A percentile compares a stretch with the other conserved stretches of the same genome.
Conservation (phyloP, 345 rosid genomes). For the Populus simonii region DNA sequence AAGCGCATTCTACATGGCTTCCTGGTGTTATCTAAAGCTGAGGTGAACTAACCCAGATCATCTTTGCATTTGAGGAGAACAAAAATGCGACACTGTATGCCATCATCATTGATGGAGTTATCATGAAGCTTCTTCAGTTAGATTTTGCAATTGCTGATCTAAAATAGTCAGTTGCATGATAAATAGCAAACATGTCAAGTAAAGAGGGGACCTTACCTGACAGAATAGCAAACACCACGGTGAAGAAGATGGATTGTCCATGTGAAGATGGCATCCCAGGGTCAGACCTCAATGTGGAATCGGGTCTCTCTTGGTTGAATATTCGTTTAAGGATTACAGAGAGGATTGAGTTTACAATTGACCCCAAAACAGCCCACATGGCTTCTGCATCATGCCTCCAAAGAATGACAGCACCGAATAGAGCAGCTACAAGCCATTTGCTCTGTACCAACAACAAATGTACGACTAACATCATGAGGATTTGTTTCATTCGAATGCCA, state of each 20-base stretch:
- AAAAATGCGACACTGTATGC: background rate
- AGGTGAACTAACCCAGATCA: background rate
- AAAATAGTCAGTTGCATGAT: background rate
- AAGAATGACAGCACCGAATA: conserved; percentile 8
- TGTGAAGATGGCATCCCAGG: conserved; percentile 94
- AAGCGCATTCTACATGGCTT: background rate
- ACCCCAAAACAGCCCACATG: conserved; percentile 16
- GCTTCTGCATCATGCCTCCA: conserved; percentile 19
- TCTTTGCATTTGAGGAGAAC: background rate
- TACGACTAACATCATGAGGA: background rate
- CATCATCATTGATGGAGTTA: background rate
- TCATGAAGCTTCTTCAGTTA: background rate
- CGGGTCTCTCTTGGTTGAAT: conserved; percentile 21
- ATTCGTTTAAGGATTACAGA: conserved; percentile 11
- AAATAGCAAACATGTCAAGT: background rate
- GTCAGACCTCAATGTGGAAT: conserved; percentile 12
- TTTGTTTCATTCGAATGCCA: background rate
- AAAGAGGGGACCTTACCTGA: conserved; percentile 38
- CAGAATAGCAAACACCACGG: conserved; percentile 33
- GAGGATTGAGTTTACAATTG: conserved; percentile 2
- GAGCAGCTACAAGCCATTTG: conserved; percentile 17
- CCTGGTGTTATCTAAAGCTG: background rate
- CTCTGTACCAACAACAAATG: background rate
- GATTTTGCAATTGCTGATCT: background rate
- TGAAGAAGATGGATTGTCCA: conserved; percentile 75